Conservation (phyloP, 2,329 filamentous ascomycete genomes). For the Epichloe glyceriae region DNA sequence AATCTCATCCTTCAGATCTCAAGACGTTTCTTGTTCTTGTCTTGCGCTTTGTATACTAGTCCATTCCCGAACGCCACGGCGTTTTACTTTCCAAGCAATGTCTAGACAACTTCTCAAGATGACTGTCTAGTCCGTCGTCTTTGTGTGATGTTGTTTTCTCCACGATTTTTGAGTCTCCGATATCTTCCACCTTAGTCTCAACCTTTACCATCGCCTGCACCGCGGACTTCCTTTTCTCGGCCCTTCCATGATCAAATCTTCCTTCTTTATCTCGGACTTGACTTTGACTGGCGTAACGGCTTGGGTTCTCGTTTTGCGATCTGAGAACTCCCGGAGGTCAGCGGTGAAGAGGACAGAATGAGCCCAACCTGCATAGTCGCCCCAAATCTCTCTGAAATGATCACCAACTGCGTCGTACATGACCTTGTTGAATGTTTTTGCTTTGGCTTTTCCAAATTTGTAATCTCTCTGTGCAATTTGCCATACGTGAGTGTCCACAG, state of each 20-base stretch:
- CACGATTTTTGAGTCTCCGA: conserved; percentile 9
- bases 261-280: conserved; percentile 7
- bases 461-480: conserved; percentile 96
- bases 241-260: conserved; percentile 13
- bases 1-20: no score
- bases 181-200: conserved; percentile 12
- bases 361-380: conserved; percentile 89
- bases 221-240: conserved; percentile 15
- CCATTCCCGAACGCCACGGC: background rate
- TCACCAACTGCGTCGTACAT: conserved; percentile 86
- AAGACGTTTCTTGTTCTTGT: no score
- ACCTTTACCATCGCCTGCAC: conserved; percentile 8
- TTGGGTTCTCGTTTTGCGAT: conserved; percentile 29
- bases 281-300: background rate
- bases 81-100: background rate
- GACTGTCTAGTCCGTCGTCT: conserved; percentile 14
- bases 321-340: conserved; percentile 74
- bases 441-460: conserved; percentile 76
- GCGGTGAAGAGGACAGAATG: conserved; percentile 95
- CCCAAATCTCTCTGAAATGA: conserved; percentile 83
- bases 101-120: background rate
- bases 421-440: conserved; percentile 71
- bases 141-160: conserved; percentile 16
- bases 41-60: no score
- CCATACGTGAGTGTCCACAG: conserved; percentile 97